Base-by-base conservation (phyloP, 108 stramenopile genomes). In the Nitzschia sp. region DNA sequence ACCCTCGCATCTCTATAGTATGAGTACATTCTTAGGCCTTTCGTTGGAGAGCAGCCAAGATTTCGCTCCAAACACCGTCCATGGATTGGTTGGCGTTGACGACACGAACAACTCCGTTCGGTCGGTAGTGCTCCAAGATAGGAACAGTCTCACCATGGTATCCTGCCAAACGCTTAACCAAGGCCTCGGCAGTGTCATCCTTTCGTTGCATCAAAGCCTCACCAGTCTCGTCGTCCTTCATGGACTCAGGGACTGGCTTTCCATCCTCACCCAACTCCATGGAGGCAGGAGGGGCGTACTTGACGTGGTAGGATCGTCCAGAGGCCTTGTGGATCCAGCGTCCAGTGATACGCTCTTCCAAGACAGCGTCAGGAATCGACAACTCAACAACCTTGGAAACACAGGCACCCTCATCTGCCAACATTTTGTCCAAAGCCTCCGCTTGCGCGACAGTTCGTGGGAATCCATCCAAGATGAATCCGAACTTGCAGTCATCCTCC, bases 381-480 rank as follows among this genome's bases (percentile, higher is more conserved):
- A 99, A 74, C 64, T 97, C 95, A 34, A 99, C 71, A 15, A 98
- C 95, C 75, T 89, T 92, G 77, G 92, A 90, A 41, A 98, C 95
- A 53, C 72, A 73, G n/a, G 92, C 88, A 25, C 92, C 91, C 54
- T 91, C 93, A 53, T 89, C 69, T 21, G 93, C 87, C 62, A 98
- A 80, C 81, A 98, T 90, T 65, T 84, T 83, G 67, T 99, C 99
- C 71, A 99, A 82, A 51, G 86, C 92, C 78, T 91, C 65, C 34
- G 96, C 97, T 81, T 99, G 99, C n/a, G 75, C 82, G 25, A 96
- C 71, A 19, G 97, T 99, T 55, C 98, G 96, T 14, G 97, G 98
- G 81, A 99, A 99, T 29, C 98, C 98, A 61, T 84, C 83, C 46
- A 99, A 86, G 70, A 99, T 97, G 83, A 98, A 98, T 24, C 99